Base-by-base conservation (phyloP, 768 basidiomycete species). In the Naganishia kalamii region DNA sequence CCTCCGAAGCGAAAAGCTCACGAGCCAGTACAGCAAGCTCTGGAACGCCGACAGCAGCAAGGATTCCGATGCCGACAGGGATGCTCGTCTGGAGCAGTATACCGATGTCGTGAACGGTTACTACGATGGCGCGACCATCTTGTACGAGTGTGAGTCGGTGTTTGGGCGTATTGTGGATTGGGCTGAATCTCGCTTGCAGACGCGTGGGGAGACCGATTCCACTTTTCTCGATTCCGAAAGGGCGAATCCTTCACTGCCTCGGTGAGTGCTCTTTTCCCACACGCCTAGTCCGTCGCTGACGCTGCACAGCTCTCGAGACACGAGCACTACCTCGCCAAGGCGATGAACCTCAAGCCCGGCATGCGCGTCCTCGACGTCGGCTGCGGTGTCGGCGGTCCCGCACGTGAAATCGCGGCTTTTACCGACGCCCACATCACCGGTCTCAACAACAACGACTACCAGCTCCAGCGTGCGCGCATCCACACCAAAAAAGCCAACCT, bases 301-400 rank as follows among this genome's bases (percentile, higher is more conserved):
- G n/a, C 62, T 48, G 32, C 25, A 17, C 68, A 81, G 73, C 81
- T 91, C 60, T 92, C 94, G 29, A 88, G 96, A 44, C 94, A 98
- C 73, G 94, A 99, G 80, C 94, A 99, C 81, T 98, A 93, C 81
- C 89, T 99, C 69, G 87, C 92, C 4, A 81, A 88, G 10, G 84
- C 90, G 74, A 92, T 97, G 87, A 77, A 79, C 50, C 81, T 99
- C 66, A 85, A 85, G 59, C 85, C 92, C 0, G 90, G 92, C 46
- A 96, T 96, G 92, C 85, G 87, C 35, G 93, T 99, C 44, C 87
- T 99, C 66, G 96, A 99, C 75, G 93, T 99, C 65, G 96, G 96
- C 3, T 98, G 96, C 78, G 96, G 96, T 76, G 88, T 99, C 61
- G 96, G 96, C 51, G 96, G 96, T 0, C 96, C 96, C 25, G 96